Conservation (phyloP, 73 alveolate genomes). For the Diophrys appendiculata region DNA sequence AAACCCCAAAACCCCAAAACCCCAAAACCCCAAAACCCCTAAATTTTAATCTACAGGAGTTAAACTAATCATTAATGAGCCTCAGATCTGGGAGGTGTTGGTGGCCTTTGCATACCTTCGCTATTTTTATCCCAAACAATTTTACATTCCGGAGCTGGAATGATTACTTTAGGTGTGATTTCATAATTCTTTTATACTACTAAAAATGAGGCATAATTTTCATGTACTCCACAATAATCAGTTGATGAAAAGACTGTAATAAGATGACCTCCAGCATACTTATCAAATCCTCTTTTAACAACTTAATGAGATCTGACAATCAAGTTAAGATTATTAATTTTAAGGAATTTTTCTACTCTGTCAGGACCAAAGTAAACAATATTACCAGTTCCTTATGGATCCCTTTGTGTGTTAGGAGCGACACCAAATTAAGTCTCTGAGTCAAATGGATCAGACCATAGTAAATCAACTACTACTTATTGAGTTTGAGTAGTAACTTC, state of each 20-base stretch:
- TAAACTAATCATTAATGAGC: no score
- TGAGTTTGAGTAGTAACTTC: conserved; percentile 52
- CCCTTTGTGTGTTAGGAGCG: conserved; percentile 41
- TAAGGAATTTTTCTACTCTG: conserved; percentile 53
- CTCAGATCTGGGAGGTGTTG: conserved; percentile 35
- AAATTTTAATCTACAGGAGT: no score
- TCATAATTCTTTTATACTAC: conserved; percentile 60
- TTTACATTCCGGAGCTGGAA: conserved; percentile 9
- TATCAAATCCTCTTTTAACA: conserved; percentile 42
- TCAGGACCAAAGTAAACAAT: conserved; percentile 61
- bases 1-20: no score
- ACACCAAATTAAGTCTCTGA: conserved; percentile 55
- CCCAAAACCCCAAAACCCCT: no score
- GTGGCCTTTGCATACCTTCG: conserved; percentile 56
- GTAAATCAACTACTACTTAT: conserved; percentile 39
- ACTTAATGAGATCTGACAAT: conserved; percentile 45
- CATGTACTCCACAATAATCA: conserved; percentile 40
- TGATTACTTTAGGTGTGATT: conserved; percentile 60
- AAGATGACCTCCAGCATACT: conserved; percentile 40
- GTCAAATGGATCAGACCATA: conserved; percentile 83
- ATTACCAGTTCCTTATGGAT: conserved; percentile 51
- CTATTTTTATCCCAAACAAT: neutral
- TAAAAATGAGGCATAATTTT: conserved; percentile 48
- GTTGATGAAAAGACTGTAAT: conserved; percentile 59
- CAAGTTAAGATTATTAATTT: conserved; percentile 36